Evolutionary conservation across 371 early-diverging fungal species (phyloP), one percentile per base, ranked within the genome.

Genomic region (Nematocida sp.): DNA sequence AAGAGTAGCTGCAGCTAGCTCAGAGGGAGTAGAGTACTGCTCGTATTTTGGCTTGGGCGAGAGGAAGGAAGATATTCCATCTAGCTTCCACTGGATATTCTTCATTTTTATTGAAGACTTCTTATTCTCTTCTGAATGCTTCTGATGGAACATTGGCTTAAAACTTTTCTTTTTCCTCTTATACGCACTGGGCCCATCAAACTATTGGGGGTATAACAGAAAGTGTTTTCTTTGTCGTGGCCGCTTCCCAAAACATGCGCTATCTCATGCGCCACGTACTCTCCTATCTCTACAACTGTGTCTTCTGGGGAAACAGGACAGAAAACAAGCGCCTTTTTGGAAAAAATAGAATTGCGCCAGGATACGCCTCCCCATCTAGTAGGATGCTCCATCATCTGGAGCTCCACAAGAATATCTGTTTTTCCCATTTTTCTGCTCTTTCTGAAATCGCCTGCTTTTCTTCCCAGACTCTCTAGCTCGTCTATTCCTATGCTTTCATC

Each of bases 1-100:
- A 16, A 51, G 30, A 0, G 55, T 45, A 38, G 56, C 28, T 26
- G 81, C 69, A 2, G 82, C 78, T 33, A 82, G 65, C 35, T 80
- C 79, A 23, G 77, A 60, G n/a, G 82, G 82, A 9, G 82, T 82
- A 26, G 71, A 69, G 57, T 82, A 82, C 63, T 82, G 82, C 59
- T 82, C 82, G 38, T 77, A 61, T 51, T 68, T 79, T 50, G 64
- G 57, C 40, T 76, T 75, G 36, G 76, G 68, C 23, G 39, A 49
- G 16, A 5, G 9, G 38, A 81, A 81, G 23, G 55, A 47, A 61
- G 55, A 51, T 39, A 81, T 59, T 36, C 55, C 60, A 18, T 78
- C 76, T 39, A 81, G 71, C 23, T 23, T 49, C 48, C 77, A 78
- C 51, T 81, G 78, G 1, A 61, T 48, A 23, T 81, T 55, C 57